phyloP scores from a whole-genome alignment of 2,329 filamentous ascomycete genomes.

The Penicillium sp. region DNA sequence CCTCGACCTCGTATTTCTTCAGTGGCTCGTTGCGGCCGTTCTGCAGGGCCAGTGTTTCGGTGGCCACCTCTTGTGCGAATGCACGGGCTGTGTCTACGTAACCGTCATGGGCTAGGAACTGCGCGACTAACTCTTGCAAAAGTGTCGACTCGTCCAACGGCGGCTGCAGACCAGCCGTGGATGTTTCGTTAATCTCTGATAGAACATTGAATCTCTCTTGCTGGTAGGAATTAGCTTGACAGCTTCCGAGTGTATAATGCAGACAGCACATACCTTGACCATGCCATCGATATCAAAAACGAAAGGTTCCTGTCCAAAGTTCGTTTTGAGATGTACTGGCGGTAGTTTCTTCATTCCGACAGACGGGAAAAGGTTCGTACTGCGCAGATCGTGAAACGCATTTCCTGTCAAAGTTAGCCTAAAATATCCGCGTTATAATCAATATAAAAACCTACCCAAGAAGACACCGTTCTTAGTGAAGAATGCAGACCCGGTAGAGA shows the following conservation, averaged over 20 bases:
- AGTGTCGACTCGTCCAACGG: slow-evolving; percentile 71
- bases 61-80: slow-evolving; percentile 77
- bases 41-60: slow-evolving; percentile 69
- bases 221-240: slow-evolving; percentile 42
- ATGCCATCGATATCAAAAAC: slow-evolving; percentile 87
- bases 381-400: slow-evolving; percentile 48
- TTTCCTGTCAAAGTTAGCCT: slow-evolving; percentile 52
- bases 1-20: slow-evolving; percentile 65
- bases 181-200: slow-evolving; percentile 60
- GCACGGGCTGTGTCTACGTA: slow-evolving; percentile 90
- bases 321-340: slow-evolving; percentile 58
- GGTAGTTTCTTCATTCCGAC: slow-evolving; percentile 66
- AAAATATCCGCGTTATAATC: not conserved
- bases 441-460: slow-evolving; percentile 47
- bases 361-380: slow-evolving; percentile 52
- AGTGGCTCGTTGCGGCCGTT: slow-evolving; percentile 55
- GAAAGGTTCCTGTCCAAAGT: slow-evolving; percentile 72
- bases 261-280: slow-evolving; percentile 62
- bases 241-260: not conserved
- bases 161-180: slow-evolving; percentile 61
- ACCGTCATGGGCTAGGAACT: slow-evolving; percentile 91
- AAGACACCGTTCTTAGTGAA: slow-evolving; percentile 65
- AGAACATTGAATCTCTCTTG: slow-evolving; percentile 61
- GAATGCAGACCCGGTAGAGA: slow-evolving; percentile 60
- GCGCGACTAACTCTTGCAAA: slow-evolving; percentile 77